A percentile compares a stretch with the other conserved stretches of the same genome.
Evolutionary conservation across 176 grass and related monocot species (phyloP).

Genomic region (Luzula sylvatica): DNA sequence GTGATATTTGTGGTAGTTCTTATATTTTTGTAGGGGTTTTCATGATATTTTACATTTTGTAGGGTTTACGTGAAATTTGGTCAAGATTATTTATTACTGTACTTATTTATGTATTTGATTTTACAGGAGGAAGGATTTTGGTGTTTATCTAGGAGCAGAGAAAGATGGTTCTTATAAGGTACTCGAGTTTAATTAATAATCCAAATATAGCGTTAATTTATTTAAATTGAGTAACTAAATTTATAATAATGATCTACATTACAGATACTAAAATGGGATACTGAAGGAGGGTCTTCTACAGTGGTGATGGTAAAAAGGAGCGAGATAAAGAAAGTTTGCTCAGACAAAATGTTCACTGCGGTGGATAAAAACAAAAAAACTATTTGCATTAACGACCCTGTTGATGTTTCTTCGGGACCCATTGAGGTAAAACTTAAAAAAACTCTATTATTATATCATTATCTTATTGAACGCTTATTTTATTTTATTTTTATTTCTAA

Average conservation of each 20-base stretch:
- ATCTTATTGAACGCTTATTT: not conserved
- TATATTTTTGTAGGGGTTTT: no score
- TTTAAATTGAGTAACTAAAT: conserved; percentile 13
- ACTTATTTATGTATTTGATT: conserved; percentile 25
- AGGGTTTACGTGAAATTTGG: not conserved
- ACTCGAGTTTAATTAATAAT: conserved; percentile 23
- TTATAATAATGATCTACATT: not conserved
- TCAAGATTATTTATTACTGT: not conserved
- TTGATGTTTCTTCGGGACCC: conserved; percentile 64
- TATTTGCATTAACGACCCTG: conserved; percentile 73
- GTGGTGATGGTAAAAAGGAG: conserved; percentile 44
- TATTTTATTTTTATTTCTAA: conserved; percentile 6
- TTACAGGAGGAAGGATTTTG: conserved; percentile 75
- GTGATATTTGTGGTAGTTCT: no score
- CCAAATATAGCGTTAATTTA: conserved; percentile 2
- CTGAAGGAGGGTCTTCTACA: conserved; percentile 39
- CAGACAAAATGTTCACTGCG: conserved; percentile 98
- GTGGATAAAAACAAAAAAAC: conserved; percentile 56
- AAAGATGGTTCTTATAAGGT: conserved; percentile 68
- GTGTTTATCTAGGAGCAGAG: conserved; percentile 68
- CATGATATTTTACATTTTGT: no score
- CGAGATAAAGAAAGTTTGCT: conserved; percentile 61
- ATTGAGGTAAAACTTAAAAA: conserved; percentile 44
- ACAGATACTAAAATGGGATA: conserved; percentile 72
- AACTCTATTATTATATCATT: not conserved